Evolutionary conservation across 2,329 filamentous ascomycete species (phyloP), one percentile per base, ranked within the genome.

Genomic region (Epichloe elymi): DNA sequence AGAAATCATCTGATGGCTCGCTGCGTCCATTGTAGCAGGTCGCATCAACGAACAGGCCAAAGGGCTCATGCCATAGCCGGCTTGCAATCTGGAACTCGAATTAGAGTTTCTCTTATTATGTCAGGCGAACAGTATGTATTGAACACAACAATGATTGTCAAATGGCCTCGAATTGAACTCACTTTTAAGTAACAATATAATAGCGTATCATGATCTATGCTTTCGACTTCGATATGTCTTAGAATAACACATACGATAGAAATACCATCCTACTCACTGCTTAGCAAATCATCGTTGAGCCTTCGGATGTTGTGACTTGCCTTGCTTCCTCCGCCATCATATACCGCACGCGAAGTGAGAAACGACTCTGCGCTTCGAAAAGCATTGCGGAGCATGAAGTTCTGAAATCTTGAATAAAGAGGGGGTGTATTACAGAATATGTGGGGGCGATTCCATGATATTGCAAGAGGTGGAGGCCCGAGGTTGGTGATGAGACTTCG

Each of bases 311-410:
- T 3, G 17, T 14, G 15, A 17, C 45, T 15, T 58, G 78, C 77
- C 66, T 83, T 85, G 66, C 79, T 85, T 65, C 85, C 81, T 19
- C 82, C 82, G 82, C 82, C 82, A 60, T 86, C 82, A 59, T 85
- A 86, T 12, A 86, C 78, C 26, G 82, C 81, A 20, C 81, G 73
- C 23, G 78, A 77, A 2, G 80, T 82, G 20, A 82, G 64, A 53
- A 82, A 79, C 3, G 80, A 82, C 57, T 85, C 82, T 0, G 76
- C 79, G 56, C 78, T 79, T 38, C 78, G 74, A 56, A 82, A 82
- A 2, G 82, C 82, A 60, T 85, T 84, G 17, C 78, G 76, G 44
- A 86, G 72, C 82, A 86, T 86, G 59, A 86, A 86, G 56, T 85
- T 79, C 56, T 86, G 82, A 56, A 86, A 86, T 23, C 80, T 72